Evolutionary conservation across 202 grass and related monocot species (phyloP), one percentile per base, ranked within the genome.

Genomic region (Zoysia matrella): DNA sequence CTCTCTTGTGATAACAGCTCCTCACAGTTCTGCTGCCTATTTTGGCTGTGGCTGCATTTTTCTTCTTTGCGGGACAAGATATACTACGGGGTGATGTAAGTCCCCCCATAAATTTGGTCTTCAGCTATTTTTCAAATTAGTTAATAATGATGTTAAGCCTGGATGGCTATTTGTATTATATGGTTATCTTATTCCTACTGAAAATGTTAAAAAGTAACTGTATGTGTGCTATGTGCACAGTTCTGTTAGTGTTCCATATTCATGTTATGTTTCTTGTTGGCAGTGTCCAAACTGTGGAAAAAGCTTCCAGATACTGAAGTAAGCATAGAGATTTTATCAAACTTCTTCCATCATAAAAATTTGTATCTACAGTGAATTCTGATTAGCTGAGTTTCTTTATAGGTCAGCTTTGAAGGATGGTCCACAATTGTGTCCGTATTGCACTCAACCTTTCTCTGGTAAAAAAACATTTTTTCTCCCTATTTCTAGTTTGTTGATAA

Each of bases 381-480:
- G 43, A 80, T 79, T 50, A 58, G 8, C 51, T 73, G 80, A 8
- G 41, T 61, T 80, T 42, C 72, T n/a, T 85, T 80, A 36, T 83
- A 30, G 22, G 22, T 30, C 22, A 30, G 22, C 22, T 30, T 30
- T 30, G 22, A 30, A 30, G 22, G 22, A 94, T 74, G 89, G 89
- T 64, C 89, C 86, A 60, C 92, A 94, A 47, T 79, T 94, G 0
- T 94, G 89, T 71, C 92, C 92, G 53, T 91, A 89, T 84, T 91
- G 89, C 71, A 94, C 81, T 71, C 89, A 94, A 65, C 92, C 92
- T 91, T 89, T 91, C 86, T 94, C 89, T 80, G 92, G 92, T 91
- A 30, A 89, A 73, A 9, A 41, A 15, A 22, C 11, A 2, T 49
- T 2, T 11, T 83, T 11, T 11, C 10, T n/a, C 0, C 61, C 36